A percentile compares a stretch with the other conserved stretches of the same genome.
phyloP scores from a whole-genome alignment of 805 yeast genomes.

The Saccharomycopsis babjevae region DNA sequence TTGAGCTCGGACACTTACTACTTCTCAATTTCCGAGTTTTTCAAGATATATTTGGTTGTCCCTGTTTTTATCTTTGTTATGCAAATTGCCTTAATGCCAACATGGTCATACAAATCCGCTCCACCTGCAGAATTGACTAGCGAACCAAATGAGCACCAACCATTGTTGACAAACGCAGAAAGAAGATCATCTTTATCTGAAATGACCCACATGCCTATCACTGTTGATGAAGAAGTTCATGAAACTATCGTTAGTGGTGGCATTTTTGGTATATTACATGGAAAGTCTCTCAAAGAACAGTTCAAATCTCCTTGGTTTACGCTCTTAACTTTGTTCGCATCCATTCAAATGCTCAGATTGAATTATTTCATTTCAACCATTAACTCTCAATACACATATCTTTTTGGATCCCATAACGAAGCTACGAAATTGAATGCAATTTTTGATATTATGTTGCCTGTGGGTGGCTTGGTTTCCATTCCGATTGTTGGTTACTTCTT shows the following conservation, averaged over 20 bases:
- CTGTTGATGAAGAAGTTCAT: conserved; percentile 8
- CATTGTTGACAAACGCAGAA: background rate
- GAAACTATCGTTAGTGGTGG: conserved; percentile 27
- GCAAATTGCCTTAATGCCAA: conserved; percentile 76
- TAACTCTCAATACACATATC: conserved; percentile 67
- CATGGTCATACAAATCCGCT: conserved; percentile 43
- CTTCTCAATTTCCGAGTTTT: conserved; percentile 42
- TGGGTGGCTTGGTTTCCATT: conserved; percentile 80
- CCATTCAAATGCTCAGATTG: conserved; percentile 82
- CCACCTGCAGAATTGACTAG: background rate
- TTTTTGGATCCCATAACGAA: conserved; percentile 41
- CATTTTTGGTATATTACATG: conserved; percentile 73
- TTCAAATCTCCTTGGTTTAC: conserved; percentile 58
- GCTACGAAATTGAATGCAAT: conserved; percentile 58
- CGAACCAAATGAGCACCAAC: background rate
- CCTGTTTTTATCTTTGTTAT: conserved; percentile 70
- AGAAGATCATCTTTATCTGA: conserved; percentile 18
- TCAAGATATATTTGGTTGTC: conserved; percentile 57
- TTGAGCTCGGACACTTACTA: conserved; percentile 23
- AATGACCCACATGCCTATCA: conserved; percentile 9
- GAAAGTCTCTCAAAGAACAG: conserved; percentile 39
- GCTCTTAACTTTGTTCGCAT: conserved; percentile 66
- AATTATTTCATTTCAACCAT: conserved; percentile 90
- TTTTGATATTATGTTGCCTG: conserved; percentile 77
- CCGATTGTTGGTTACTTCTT: conserved; percentile 77